Conservation (phyloP, 2,329 filamentous ascomycete species). For the Huntiella abstrusa region DNA sequence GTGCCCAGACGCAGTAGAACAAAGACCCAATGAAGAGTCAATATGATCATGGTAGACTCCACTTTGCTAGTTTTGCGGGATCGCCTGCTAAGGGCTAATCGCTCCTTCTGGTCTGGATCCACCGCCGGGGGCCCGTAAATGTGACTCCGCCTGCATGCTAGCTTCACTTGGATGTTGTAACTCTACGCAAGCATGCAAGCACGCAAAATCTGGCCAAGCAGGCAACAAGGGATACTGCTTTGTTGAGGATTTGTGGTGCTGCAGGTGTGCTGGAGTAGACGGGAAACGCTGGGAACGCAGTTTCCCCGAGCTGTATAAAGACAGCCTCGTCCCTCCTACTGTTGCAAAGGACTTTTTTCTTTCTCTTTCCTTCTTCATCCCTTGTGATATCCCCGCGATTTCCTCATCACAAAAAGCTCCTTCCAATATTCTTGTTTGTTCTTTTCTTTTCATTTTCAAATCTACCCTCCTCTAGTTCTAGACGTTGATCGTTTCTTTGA, state of each 20-base stretch:
- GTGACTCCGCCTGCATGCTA: no score
- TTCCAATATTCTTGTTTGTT: conserved; percentile 1
- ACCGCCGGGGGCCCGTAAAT: no score
- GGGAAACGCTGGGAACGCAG: background rate
- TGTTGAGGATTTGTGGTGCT: background rate
- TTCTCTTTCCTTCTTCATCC: conserved; percentile 2
- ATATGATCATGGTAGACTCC: no score
- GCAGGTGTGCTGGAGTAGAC: background rate
- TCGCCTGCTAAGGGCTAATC: no score
- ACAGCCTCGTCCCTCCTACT: background rate
- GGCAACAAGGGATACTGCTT: background rate
- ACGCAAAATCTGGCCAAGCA: background rate
- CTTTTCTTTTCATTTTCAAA: conserved; percentile 5
- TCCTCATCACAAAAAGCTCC: background rate
- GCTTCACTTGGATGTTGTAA: no score
- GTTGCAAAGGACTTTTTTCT: background rate
- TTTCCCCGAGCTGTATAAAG: background rate
- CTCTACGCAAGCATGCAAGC: no score
- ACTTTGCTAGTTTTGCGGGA: no score
- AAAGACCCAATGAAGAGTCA: no score
- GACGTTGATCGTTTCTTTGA: conserved; percentile 1
- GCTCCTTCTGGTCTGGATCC: no score
- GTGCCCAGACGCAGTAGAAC: no score
- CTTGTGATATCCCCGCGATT: conserved; percentile 3
- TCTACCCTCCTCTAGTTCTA: conserved; percentile 5